Conservation (phyloP, 176 grass and related monocot species). For the Themeda triandra region DNA sequence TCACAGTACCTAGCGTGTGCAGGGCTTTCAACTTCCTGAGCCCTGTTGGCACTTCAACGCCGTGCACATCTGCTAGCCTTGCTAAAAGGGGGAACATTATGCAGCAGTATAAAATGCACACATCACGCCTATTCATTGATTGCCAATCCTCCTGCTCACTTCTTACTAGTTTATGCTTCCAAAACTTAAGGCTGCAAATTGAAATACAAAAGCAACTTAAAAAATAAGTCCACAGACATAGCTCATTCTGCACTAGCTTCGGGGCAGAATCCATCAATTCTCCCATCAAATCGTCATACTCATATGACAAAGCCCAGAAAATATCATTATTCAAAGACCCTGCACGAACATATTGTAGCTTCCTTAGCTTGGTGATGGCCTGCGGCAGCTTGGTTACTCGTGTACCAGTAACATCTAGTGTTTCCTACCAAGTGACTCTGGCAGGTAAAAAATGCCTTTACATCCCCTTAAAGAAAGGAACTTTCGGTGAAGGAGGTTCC, state of each 20-base stretch:
- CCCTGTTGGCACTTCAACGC: not conserved
- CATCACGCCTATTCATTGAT: not conserved
- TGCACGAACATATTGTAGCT: too few relatives aligned
- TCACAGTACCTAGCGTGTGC: not conserved
- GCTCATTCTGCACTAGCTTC: not conserved
- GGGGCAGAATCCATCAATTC: too few relatives aligned
- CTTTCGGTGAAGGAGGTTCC: not conserved
- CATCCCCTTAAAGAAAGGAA: not conserved
- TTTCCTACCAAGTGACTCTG: too few relatives aligned
- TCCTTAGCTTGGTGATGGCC: too few relatives aligned
- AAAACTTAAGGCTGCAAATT: not conserved
- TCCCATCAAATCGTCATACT: too few relatives aligned
- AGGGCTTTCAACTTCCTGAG: not conserved
- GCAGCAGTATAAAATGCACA: not conserved
- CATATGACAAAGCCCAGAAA: not conserved
- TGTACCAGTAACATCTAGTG: too few relatives aligned
- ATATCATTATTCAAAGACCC: fast-evolving
- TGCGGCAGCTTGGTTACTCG: too few relatives aligned
- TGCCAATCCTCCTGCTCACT: not conserved
- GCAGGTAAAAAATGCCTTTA: too few relatives aligned
- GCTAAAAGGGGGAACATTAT: not conserved
- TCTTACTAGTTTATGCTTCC: too few relatives aligned
- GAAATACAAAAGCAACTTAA: not conserved
- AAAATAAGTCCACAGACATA: fast-evolving
- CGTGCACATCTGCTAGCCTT: not conserved